Percentiles rank a stretch among this genome's conserved stretches.
These are phyloP conservation scores for Polytrichum formosum DNA, from an alignment of 225 moss, liverwort and hornwort species.

Conservation along the genomic window DNA sequence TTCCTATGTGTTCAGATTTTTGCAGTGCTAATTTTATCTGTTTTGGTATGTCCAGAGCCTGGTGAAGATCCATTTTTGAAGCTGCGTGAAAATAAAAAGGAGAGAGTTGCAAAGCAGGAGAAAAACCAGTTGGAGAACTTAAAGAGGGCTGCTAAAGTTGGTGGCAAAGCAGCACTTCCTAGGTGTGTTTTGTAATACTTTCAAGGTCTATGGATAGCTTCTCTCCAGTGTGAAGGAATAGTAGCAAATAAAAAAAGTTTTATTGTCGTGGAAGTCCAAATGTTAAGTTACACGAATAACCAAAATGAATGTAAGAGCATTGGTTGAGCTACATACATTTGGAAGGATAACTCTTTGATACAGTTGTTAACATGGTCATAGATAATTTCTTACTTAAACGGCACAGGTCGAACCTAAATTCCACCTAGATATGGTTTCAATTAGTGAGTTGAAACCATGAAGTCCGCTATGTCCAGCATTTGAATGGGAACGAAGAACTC, in stretches of 20 bases:
- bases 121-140: constrained; percentile 87
- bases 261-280: too few relatives aligned
- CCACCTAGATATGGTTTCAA: too few relatives aligned
- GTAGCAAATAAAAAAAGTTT: too few relatives aligned
- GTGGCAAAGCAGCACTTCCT: constrained; percentile 94
- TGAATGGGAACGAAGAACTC: background rate
- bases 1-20: background rate
- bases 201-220: background rate
- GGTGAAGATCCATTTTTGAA: constrained; percentile 89
- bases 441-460: too few relatives aligned
- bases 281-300: too few relatives aligned
- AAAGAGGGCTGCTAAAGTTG: constrained; percentile 86
- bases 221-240: too few relatives aligned
- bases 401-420: too few relatives aligned
- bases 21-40: background rate
- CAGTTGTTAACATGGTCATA: too few relatives aligned
- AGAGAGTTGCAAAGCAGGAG: constrained; percentile 79
- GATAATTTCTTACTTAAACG: too few relatives aligned
- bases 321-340: too few relatives aligned
- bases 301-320: too few relatives aligned
- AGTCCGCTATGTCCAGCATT: background rate
- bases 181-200: constrained; percentile 39
- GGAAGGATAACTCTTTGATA: too few relatives aligned
- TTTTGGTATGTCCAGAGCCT: constrained; percentile 36
- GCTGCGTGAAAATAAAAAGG: constrained; percentile 58